A percentile compares a stretch with the other conserved stretches of the same genome.
These are phyloP conservation scores for Zostera marina DNA, from an alignment of 116 monocot genomes.

Conservation along the genomic window DNA sequence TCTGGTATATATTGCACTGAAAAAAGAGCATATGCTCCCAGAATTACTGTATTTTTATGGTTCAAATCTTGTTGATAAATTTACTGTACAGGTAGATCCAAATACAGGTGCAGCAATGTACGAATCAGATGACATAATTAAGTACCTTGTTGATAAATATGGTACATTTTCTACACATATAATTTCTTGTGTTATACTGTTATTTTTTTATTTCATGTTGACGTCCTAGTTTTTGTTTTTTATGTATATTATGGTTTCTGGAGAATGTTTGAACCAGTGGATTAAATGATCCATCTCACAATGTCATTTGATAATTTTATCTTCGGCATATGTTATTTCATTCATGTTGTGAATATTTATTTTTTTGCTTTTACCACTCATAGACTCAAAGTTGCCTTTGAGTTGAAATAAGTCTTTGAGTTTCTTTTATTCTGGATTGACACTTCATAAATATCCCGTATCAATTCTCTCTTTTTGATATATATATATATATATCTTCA, in stretches of 20 bases:
- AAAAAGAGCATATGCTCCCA: not conserved
- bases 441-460: not conserved
- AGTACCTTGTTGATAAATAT: slow-evolving; percentile 81
- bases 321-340: not conserved
- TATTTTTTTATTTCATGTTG: too few species aligned
- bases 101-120: slow-evolving; percentile 88
- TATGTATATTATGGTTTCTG: too few species aligned
- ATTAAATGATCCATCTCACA: too few species aligned
- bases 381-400: not conserved
- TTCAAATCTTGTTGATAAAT: not conserved
- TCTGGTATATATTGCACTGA: not conserved
- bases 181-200: too few species aligned
- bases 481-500: slow-evolving; percentile 9
- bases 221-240: too few species aligned
- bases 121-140: slow-evolving; percentile 97
- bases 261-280: too few species aligned
- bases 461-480: not conserved
- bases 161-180: slow-evolving; percentile 19
- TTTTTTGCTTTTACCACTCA: not conserved
- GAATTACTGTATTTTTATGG: not conserved
- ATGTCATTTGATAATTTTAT: too few species aligned
- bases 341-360: not conserved
- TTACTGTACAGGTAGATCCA: slow-evolving; percentile 68
- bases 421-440: not conserved
- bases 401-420: not conserved